Evolutionary conservation across 352 stramenopile species (phyloP).

Genomic region (Globisporangium mamillatum): DNA sequence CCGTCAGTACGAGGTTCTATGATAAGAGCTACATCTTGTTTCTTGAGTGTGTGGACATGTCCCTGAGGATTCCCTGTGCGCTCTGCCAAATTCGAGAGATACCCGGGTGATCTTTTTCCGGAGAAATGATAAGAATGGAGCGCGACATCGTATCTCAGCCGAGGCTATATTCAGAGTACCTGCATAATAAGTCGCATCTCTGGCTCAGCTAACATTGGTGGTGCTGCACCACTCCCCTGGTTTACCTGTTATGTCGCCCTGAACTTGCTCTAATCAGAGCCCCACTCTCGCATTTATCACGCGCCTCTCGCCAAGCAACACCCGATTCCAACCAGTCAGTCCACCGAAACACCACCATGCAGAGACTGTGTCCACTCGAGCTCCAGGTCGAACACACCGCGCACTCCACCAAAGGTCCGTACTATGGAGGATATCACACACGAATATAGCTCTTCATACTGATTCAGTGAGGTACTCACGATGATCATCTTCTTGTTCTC

Average conservation of each 20-base stretch:
- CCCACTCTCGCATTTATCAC: conserved; percentile 1
- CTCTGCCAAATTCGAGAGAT: not conserved
- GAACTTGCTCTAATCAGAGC: not conserved
- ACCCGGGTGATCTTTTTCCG: too few relatives aligned
- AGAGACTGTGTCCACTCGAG: conserved; percentile 17
- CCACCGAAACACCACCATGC: conserved; percentile 9
- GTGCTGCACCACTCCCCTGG: not conserved
- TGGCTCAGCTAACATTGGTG: not conserved
- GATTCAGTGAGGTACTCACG: not conserved
- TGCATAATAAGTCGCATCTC: not conserved
- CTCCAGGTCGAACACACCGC: conserved; percentile 9
- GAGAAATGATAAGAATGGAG: not conserved
- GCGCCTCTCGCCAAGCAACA: not conserved
- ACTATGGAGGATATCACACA: not conserved
- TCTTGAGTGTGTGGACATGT: not conserved
- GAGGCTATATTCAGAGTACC: not conserved
- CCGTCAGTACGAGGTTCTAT: too few relatives aligned
- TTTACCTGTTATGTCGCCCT: not conserved
- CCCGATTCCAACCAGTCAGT: not conserved
- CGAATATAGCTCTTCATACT: not conserved
- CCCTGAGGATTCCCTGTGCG: not conserved
- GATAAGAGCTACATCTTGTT: too few relatives aligned
- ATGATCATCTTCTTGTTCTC: not conserved
- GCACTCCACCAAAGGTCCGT: conserved; percentile 13
- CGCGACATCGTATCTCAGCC: not conserved